phyloP scores from a whole-genome alignment of 352 stramenopile genomes.

The Lagenidium sp. region DNA sequence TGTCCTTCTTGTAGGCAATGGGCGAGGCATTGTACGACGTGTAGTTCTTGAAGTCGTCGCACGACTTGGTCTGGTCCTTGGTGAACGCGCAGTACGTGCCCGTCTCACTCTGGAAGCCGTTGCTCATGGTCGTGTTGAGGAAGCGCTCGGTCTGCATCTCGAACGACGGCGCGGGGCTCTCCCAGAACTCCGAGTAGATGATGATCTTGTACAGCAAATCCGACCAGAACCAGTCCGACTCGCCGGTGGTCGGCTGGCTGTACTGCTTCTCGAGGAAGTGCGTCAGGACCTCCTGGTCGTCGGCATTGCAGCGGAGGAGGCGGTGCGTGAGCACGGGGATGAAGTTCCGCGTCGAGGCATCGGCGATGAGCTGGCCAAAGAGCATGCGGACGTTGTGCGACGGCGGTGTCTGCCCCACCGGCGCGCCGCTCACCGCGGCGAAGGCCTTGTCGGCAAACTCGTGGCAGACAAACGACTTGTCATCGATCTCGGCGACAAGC shows the following conservation, averaged over 20 bases:
- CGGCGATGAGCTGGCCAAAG: slow-evolving; percentile 1
- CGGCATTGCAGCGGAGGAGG: slow-evolving; percentile 6
- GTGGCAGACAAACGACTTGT: slow-evolving; percentile 8
- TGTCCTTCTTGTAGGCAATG: slow-evolving; percentile 30
- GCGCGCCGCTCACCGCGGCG: slow-evolving; percentile 1
- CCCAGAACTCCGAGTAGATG: slow-evolving; percentile 18
- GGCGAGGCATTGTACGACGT: slow-evolving; percentile 6
- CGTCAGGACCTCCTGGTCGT: slow-evolving; percentile 8
- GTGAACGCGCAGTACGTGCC: slow-evolving; percentile 45
- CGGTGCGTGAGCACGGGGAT: slow-evolving; percentile 13
- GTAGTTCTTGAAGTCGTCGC: slow-evolving; percentile 5
- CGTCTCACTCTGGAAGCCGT: slow-evolving; percentile 14
- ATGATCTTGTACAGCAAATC: slow-evolving; percentile 16
- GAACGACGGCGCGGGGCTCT: slow-evolving; percentile 10
- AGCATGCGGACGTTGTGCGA: background rate
- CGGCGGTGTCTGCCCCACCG: background rate
- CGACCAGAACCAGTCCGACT: slow-evolving; percentile 2
- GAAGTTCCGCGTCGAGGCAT: slow-evolving; percentile 4
- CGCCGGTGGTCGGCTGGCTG: background rate
- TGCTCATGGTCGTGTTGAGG: slow-evolving; percentile 17
- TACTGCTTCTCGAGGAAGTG: slow-evolving; percentile 8
- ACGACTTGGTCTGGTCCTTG: slow-evolving; percentile 26
- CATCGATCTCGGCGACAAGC: slow-evolving; percentile 7
- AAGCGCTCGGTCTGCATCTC: slow-evolving; percentile 10
- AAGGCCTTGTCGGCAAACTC: slow-evolving; percentile 3